These are phyloP conservation scores for Hypoxylon sp. DNA, from an alignment of 2,329 filamentous ascomycete genomes.

Conservation along the genomic window DNA sequence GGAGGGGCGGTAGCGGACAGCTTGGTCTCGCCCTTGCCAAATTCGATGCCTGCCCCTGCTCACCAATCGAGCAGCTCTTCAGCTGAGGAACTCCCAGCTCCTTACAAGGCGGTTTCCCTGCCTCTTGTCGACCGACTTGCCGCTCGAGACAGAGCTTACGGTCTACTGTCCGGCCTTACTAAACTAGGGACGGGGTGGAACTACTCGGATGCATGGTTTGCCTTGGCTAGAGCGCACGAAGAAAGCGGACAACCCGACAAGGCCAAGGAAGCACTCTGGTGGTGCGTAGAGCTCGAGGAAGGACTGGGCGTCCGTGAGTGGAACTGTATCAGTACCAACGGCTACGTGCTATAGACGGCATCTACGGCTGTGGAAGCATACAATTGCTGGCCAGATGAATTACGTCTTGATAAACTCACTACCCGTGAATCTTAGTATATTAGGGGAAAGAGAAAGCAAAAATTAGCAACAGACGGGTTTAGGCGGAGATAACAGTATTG, in stretches of 20 bases:
- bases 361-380: not conserved
- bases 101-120: slow-evolving; percentile 67
- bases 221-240: slow-evolving; percentile 86
- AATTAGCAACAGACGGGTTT: slow-evolving; percentile 24
- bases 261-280: slow-evolving; percentile 93
- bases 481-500: slow-evolving; percentile 11
- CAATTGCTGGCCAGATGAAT: slow-evolving; percentile 5
- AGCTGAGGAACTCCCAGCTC: slow-evolving; percentile 56
- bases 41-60: slow-evolving; percentile 18
- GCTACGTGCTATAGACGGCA: slow-evolving; percentile 65
- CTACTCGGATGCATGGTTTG: slow-evolving; percentile 90
- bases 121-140: slow-evolving; percentile 84
- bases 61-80: slow-evolving; percentile 29
- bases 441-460: slow-evolving; percentile 8
- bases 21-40: slow-evolving; percentile 21
- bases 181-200: slow-evolving; percentile 91
- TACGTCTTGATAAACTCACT: slow-evolving; percentile 1
- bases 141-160: slow-evolving; percentile 87
- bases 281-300: slow-evolving; percentile 96
- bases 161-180: slow-evolving; percentile 81
- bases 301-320: slow-evolving; percentile 80
- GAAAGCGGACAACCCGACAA: slow-evolving; percentile 84
- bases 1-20: slow-evolving; percentile 37
- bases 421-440: not conserved
- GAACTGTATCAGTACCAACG: slow-evolving; percentile 71